Percentiles rank a stretch among this genome's conserved stretches.
Conservation (phyloP, 331 rosid species). For the Phaseolus coccineus region DNA sequence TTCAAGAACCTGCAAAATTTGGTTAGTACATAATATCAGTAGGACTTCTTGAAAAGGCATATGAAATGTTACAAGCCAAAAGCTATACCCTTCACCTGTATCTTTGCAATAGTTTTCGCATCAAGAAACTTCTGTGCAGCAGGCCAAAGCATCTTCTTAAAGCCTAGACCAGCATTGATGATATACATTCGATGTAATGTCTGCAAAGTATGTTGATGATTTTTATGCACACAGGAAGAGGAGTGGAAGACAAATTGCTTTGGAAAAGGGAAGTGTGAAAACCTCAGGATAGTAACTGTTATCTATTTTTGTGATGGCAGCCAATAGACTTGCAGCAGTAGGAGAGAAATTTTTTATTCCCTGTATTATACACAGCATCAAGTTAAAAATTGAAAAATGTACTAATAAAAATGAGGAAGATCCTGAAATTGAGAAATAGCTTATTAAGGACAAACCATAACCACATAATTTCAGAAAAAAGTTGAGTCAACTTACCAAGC, state of each 20-base stretch:
- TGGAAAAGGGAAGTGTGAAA: slow-evolving; percentile 25
- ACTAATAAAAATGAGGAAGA: not conserved
- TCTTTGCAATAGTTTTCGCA: slow-evolving; percentile 79
- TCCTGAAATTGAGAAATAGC: slow-evolving; percentile 6
- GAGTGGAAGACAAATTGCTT: slow-evolving; percentile 27
- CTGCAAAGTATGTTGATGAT: slow-evolving; percentile 51
- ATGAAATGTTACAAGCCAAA: not conserved
- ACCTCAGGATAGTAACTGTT: slow-evolving; percentile 95
- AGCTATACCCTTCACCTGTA: slow-evolving; percentile 58
- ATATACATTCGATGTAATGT: slow-evolving; percentile 89
- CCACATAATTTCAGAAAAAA: slow-evolving; percentile 24
- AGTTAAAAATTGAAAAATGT: slow-evolving; percentile 22
- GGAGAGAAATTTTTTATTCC: slow-evolving; percentile 90
- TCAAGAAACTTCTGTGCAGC: slow-evolving; percentile 96
- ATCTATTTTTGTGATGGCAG: slow-evolving; percentile 81
- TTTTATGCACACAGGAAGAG: slow-evolving; percentile 1
- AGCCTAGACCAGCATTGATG: slow-evolving; percentile 93
- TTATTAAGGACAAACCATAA: not conserved
- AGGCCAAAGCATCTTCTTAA: slow-evolving; percentile 96
- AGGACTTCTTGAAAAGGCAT: slow-evolving; percentile 26
- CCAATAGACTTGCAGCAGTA: slow-evolving; percentile 82
- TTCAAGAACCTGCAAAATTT: slow-evolving; percentile 67
- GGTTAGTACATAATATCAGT: slow-evolving; percentile 17
- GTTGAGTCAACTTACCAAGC: slow-evolving; percentile 65
- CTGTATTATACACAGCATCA: slow-evolving; percentile 53